Percentiles rank a stretch among this genome's conserved stretches.
phyloP scores from a whole-genome alignment of 495 filamentous ascomycete genomes.

The Thozetella sp. region DNA sequence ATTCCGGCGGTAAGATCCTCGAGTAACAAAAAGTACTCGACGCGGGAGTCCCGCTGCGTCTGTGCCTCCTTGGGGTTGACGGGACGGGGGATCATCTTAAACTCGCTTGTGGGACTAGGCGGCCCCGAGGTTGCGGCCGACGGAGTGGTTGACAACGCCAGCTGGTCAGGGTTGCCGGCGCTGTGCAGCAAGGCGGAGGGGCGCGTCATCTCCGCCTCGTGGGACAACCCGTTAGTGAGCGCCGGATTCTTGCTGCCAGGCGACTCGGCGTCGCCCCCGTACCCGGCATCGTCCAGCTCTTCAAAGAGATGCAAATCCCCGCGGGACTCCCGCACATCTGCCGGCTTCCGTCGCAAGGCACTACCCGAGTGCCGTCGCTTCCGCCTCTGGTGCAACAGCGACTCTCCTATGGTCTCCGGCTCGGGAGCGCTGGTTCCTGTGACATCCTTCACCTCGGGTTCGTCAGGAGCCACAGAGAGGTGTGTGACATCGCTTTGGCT shows the following conservation, averaged over 20 bases:
- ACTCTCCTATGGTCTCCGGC: constrained; percentile 43
- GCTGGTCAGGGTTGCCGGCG: neutral
- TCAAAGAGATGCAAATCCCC: constrained; percentile 83
- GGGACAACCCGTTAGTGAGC: neutral
- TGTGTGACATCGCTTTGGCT: constrained; percentile 32
- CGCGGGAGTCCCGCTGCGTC: constrained; percentile 59
- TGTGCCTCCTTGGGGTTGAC: constrained; percentile 83
- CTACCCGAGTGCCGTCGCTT: constrained; percentile 79
- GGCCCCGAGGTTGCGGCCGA: constrained; percentile 19
- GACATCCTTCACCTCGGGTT: constrained; percentile 38
- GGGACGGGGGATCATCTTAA: constrained; percentile 41
- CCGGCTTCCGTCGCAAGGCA: constrained; percentile 69
- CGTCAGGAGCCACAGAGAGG: constrained; percentile 19
- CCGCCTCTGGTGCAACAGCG: constrained; percentile 31
- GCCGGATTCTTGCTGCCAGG: neutral
- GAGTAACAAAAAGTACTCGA: constrained; percentile 92
- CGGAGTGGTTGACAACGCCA: constrained; percentile 15
- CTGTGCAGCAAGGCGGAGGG: neutral
- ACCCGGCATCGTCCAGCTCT: constrained; percentile 74
- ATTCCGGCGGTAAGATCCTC: constrained; percentile 97
- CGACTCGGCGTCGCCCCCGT: constrained; percentile 73
- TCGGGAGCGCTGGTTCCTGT: constrained; percentile 59
- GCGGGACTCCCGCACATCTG: constrained; percentile 61
- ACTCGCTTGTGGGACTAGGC: constrained; percentile 28
- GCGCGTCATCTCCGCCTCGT: neutral